Evolutionary conservation across 2,329 filamentous ascomycete species (phyloP).

Genomic region (Hirsutella minnesotensis): DNA sequence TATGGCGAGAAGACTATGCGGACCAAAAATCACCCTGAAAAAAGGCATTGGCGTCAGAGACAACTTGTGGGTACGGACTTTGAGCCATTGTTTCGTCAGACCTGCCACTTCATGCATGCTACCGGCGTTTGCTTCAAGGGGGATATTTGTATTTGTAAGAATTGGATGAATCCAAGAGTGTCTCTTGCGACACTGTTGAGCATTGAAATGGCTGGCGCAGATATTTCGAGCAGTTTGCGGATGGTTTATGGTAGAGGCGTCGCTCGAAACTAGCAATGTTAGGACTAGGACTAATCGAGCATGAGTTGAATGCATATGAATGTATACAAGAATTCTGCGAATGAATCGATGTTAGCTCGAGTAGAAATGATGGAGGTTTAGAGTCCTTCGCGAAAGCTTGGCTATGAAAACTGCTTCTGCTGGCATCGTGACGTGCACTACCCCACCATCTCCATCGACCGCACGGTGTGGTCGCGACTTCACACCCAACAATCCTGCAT

Average conservation of each 20-base stretch:
- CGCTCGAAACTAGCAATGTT: no score
- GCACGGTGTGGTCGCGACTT: not conserved
- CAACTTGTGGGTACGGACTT: slow-evolving; percentile 10
- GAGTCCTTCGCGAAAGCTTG: no score
- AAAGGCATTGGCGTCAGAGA: slow-evolving; percentile 3
- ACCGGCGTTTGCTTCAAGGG: slow-evolving; percentile 20
- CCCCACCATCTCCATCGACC: not conserved
- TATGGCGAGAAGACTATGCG: slow-evolving; percentile 29
- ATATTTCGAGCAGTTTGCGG: not conserved
- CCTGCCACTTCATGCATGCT: slow-evolving; percentile 19
- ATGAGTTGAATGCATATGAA: no score
- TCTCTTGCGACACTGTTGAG: not conserved
- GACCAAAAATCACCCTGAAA: slow-evolving; percentile 19
- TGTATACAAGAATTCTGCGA: no score
- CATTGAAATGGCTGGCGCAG: not conserved
- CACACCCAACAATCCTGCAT: not conserved
- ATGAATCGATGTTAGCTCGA: no score
- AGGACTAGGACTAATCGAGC: no score
- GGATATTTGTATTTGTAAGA: slow-evolving; percentile 15
- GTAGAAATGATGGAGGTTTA: no score
- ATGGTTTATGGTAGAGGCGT: no score
- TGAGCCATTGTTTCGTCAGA: slow-evolving; percentile 18
- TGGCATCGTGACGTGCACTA: not conserved
- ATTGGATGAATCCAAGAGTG: slow-evolving; percentile 1
- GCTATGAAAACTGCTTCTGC: no score